Base-by-base conservation (phyloP, 495 filamentous ascomycete species). In the Rhypophila decipiens region DNA sequence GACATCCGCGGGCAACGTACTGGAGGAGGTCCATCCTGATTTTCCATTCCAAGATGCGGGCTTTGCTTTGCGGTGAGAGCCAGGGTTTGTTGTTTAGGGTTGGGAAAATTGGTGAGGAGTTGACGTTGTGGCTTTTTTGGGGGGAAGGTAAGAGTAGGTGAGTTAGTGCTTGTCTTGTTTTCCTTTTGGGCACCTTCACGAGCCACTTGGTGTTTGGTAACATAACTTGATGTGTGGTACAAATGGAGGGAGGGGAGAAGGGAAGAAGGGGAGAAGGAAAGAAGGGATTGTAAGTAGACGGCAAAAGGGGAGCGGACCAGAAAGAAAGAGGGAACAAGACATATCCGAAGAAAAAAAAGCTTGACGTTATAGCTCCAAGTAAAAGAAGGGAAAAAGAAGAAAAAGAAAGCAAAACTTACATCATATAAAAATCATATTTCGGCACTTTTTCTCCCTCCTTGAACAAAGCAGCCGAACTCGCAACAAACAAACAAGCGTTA, bases 401-500 rank as follows among this genome's bases (percentile, higher is more conserved):
- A 7, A 39, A 38, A 31, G 7, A 39, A 29, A n/a, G 18, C 17
- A 4, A 21, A 29, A 60, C 68, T 64, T 48, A 72, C 67, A 95
- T 85, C 59, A 80, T 75, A 68, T 84, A 93, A 62, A 96, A 96
- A 52, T 95, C 90, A 52, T 69, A 46, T 54, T 90, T 86, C 3
- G 72, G 69, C 1, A 79, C 80, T 31, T 78, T 66, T 51, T 86
- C 34, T 39, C n/a, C 24, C 42, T 57, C 73, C 1, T n/a, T n/a
- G n/a, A n/a, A n/a, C n/a, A n/a, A n/a, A n/a, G n/a, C n/a, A n/a
- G 88, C 78, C 9, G 73, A 70, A 2, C 75, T 69, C 3, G 68
- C 61, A 2, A 84, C 84, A 46, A 78, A 88, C 1, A 80, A 72
- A 60, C 71, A 62, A 0, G 75, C 71, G 53, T 89, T 80, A 18